Conservation (phyloP, 2,329 filamentous ascomycete species). For the Penicillium sp. region DNA sequence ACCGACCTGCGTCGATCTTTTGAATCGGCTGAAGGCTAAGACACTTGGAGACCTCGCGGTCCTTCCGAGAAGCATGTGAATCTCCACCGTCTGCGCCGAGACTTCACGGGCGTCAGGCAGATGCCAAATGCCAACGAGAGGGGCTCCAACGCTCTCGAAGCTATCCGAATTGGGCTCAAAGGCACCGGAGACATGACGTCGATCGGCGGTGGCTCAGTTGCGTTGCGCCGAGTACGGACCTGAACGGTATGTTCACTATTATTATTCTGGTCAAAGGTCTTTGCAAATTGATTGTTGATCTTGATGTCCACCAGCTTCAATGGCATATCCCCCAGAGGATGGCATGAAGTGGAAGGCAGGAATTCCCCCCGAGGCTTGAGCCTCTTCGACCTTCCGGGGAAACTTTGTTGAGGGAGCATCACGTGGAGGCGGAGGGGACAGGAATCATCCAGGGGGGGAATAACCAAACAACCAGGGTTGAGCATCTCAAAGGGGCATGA, state of each 20-base stretch:
- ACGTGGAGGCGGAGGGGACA: too few species aligned
- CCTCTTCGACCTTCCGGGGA: too few species aligned
- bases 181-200: conserved; percentile 9
- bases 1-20: background rate
- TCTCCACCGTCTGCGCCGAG: conserved; percentile 12
- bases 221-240: background rate
- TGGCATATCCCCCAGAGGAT: too few species aligned
- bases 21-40: background rate
- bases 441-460: too few species aligned
- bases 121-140: conserved; percentile 1
- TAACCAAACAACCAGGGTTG: too few species aligned
- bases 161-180: conserved; percentile 1
- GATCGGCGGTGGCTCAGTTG: conserved; percentile 6
- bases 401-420: too few species aligned
- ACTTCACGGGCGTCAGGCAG: too few species aligned
- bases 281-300: too few species aligned
- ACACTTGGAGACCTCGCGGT: background rate
- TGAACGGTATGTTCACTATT: background rate
- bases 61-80: conserved; percentile 16
- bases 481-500: too few species aligned
- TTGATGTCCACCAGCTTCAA: too few species aligned
- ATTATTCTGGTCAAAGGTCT: background rate
- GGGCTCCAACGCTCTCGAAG: background rate
- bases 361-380: too few species aligned
- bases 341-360: too few species aligned